Evolutionary conservation across 2,329 filamentous ascomycete species (phyloP), one percentile per base, ranked within the genome.

Genomic region (Aspergillus sp.): DNA sequence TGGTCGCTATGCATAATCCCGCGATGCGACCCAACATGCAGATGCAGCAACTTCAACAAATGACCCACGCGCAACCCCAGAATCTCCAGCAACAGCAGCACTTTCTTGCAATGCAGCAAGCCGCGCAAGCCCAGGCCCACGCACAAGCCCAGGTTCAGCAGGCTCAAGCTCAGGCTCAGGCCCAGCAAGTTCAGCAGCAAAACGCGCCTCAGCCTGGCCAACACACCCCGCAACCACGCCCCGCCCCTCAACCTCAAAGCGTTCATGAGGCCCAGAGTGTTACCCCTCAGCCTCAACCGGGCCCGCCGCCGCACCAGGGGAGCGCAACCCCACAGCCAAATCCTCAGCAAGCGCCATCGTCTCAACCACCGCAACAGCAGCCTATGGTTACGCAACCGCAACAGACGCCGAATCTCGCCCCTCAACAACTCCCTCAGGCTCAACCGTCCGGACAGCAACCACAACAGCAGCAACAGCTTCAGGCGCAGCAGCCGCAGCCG

Each of bases 21-120:
- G 72, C 66, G 51, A 77, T 79, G 75, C 75, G 76, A 56, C 74
- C 75, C 25, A 77, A 75, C 56, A 64, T 77, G 50, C 71, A 72
- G 61, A 75, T 79, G 71, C 77, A 79, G 70, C 77, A 79, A 57
- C 69, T 79, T 43, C 78, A 78, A 61, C 77, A 80, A 64, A 69
- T 80, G 65, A 74, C 76, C 11, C 76, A 79, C 60, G 71, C 72
- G 49, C 78, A 78, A 54, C 72, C 77, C 13, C 77, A 77, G 54
- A 79, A 72, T 58, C 64, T 83, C 52, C 81, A 80, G 54, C 78
- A 81, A 61, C 77, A 78, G 51, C 79, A 79, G 57, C 74, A 77
- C 53, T 70, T 73, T 48, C 64, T 78, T 49, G 72, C 73, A 28
- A 72, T 76, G 65, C 77, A 77, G 54, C 75, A 76, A 46, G 66